Percentiles rank a stretch among this genome's conserved stretches.
These are phyloP conservation scores for Spergularia bocconei DNA, from an alignment of 148 eudicot species.

Conservation along the genomic window DNA sequence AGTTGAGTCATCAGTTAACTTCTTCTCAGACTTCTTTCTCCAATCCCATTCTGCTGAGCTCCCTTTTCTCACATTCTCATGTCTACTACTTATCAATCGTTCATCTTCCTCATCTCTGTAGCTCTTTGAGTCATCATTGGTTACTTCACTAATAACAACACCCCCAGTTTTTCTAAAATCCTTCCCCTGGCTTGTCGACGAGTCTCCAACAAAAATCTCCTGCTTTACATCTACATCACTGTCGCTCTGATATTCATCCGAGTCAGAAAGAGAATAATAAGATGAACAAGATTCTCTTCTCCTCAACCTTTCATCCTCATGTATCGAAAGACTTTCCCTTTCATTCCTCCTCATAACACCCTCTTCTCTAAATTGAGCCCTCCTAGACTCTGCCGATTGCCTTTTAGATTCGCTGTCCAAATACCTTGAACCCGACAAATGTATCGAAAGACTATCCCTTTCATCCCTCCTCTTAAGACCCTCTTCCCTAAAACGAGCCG, in stretches of 20 bases:
- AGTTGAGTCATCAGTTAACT: constrained; percentile 48
- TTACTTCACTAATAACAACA: constrained; percentile 30
- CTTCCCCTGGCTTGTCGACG: constrained; percentile 22
- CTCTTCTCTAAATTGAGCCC: constrained; percentile 28
- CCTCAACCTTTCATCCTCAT: constrained; percentile 39
- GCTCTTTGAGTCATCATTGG: constrained; percentile 30
- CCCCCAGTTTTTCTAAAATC: constrained; percentile 39
- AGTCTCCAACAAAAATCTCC: constrained; percentile 42
- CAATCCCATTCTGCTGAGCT: constrained; percentile 46
- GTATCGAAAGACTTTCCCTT: constrained; percentile 26
- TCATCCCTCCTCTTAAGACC: constrained; percentile 34
- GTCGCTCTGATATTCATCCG: constrained; percentile 48
- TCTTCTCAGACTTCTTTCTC: constrained; percentile 81
- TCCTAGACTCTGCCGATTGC: constrained; percentile 27
- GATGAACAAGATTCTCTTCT: constrained; percentile 63
- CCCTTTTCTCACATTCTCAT: constrained; percentile 24
- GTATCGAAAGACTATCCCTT: constrained; percentile 13
- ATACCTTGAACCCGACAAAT: constrained; percentile 6
- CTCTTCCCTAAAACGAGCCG: constrained; percentile 29
- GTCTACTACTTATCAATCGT: constrained; percentile 25
- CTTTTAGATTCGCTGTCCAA: constrained; percentile 23
- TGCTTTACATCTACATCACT: constrained; percentile 35
- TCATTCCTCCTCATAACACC: constrained; percentile 34
- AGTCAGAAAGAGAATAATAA: constrained; percentile 50
- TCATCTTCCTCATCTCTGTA: constrained; percentile 22